These are phyloP conservation scores for Phytophthora ramorum DNA, from an alignment of 352 stramenopile species.

Conservation along the genomic window DNA sequence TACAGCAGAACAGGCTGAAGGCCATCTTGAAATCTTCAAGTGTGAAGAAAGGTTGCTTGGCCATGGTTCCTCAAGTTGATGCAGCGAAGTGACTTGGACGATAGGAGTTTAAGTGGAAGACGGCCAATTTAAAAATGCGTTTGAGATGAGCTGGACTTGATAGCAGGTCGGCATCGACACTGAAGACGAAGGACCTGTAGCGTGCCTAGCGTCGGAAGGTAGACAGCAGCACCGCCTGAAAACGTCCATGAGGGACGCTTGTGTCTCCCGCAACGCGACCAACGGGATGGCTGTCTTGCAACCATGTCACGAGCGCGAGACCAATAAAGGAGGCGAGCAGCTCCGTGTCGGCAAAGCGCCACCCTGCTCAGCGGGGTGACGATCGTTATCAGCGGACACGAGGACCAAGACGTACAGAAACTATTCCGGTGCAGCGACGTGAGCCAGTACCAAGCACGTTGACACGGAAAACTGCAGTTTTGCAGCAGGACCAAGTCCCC, in stretches of 20 bases:
- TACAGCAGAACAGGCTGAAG: slow-evolving; percentile 58
- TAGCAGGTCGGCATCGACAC: neutral
- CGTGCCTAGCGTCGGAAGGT: neutral
- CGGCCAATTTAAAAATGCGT: slow-evolving; percentile 18
- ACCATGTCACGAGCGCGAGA: slow-evolving; percentile 13
- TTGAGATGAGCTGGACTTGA: neutral
- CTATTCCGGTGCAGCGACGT: slow-evolving; percentile 14
- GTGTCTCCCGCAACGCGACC: slow-evolving; percentile 6
- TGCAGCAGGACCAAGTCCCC: slow-evolving; percentile 14
- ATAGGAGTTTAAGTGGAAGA: slow-evolving; percentile 1
- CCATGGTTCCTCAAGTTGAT: slow-evolving; percentile 10
- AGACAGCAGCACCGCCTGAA: slow-evolving; percentile 7
- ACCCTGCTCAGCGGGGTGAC: slow-evolving; percentile 1
- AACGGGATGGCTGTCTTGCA: slow-evolving; percentile 12
- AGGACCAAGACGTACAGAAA: slow-evolving; percentile 18
- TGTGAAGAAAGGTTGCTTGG: slow-evolving; percentile 40
- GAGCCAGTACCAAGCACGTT: slow-evolving; percentile 21
- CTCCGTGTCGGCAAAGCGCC: slow-evolving; percentile 13
- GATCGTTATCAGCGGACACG: slow-evolving; percentile 5
- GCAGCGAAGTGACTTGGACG: slow-evolving; percentile 28
- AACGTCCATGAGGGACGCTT: slow-evolving; percentile 20
- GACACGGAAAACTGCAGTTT: slow-evolving; percentile 8
- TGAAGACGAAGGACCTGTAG: neutral
- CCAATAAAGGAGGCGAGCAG: slow-evolving; percentile 18
- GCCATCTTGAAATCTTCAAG: slow-evolving; percentile 50